These are phyloP conservation scores for Penicillium canariense DNA, from an alignment of 495 filamentous ascomycete species.

Conservation along the genomic window DNA sequence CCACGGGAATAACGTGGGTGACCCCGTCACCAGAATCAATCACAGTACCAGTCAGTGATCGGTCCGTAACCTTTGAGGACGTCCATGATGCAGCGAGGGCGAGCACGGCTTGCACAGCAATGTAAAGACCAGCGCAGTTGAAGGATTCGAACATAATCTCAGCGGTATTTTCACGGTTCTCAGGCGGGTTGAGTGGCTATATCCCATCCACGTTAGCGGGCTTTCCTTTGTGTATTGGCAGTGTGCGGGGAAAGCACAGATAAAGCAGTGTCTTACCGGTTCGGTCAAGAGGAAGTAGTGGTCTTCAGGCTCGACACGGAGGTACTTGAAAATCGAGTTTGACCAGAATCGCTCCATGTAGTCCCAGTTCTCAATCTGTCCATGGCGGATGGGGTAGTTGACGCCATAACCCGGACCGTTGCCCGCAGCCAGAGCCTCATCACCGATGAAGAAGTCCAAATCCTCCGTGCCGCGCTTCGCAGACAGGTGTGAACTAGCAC, in stretches of 20 bases:
- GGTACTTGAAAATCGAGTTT: slow-evolving; percentile 99
- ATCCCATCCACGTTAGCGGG: slow-evolving; percentile 14
- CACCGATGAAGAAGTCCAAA: slow-evolving; percentile 97
- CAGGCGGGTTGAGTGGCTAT: slow-evolving; percentile 93
- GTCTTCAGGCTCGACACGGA: slow-evolving; percentile 96
- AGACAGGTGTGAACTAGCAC: slow-evolving; percentile 74
- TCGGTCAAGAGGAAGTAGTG: slow-evolving; percentile 98
- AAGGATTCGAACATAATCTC: slow-evolving; percentile 99
- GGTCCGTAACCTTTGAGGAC: slow-evolving; percentile 92
- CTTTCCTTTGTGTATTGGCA: slow-evolving; percentile 7
- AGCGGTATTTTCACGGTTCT: slow-evolving; percentile 98
- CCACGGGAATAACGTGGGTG: slow-evolving; percentile 97
- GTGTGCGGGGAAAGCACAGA: slow-evolving; percentile 1
- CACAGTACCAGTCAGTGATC: slow-evolving; percentile 95
- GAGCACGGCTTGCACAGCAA: slow-evolving; percentile 95
- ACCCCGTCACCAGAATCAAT: slow-evolving; percentile 98
- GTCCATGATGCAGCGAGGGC: slow-evolving; percentile 98
- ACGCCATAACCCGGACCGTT: slow-evolving; percentile 89
- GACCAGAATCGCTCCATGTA: slow-evolving; percentile 99
- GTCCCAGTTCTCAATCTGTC: slow-evolving; percentile 99
- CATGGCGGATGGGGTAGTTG: slow-evolving; percentile 96
- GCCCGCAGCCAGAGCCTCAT: slow-evolving; percentile 84
- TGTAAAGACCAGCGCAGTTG: slow-evolving; percentile 98
- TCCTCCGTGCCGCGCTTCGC: slow-evolving; percentile 96
- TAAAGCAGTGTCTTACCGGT: slow-evolving; percentile 60